Evolutionary conservation across 208 protist species (phyloP).

Genomic region (Strigomonas oncopelti): DNA sequence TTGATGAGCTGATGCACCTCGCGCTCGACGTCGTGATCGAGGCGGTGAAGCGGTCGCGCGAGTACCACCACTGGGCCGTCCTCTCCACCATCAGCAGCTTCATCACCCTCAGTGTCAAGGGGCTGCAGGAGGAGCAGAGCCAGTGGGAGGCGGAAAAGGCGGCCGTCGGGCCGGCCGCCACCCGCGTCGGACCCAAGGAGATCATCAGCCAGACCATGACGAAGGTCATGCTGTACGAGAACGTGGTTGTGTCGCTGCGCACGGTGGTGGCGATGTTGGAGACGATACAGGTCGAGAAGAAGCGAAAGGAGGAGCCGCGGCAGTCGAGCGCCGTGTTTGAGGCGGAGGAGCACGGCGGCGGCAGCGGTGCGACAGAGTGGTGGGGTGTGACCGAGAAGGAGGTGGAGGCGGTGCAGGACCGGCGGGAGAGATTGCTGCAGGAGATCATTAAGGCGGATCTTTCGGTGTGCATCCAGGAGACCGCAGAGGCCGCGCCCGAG

Average conservation of each 20-base stretch:
- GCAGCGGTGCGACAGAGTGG: neutral
- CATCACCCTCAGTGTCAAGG: slow-evolving; percentile 38
- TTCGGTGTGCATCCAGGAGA: slow-evolving; percentile 10
- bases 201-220: neutral
- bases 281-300: slow-evolving; percentile 8
- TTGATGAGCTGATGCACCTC: slow-evolving; percentile 44
- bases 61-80: slow-evolving; percentile 53
- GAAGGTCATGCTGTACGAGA: slow-evolving; percentile 45
- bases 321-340: neutral
- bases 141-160: neutral
- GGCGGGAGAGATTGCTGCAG: slow-evolving; percentile 25
- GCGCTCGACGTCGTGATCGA: slow-evolving; percentile 62
- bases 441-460: slow-evolving; percentile 27
- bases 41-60: slow-evolving; percentile 32
- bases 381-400: neutral
- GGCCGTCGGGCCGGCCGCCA: neutral
- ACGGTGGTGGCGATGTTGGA: slow-evolving; percentile 28
- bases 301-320: neutral
- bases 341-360: neutral
- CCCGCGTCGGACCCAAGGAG: neutral
- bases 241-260: slow-evolving; percentile 43
- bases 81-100: slow-evolving; percentile 41
- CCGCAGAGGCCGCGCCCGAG: slow-evolving; percentile 9
- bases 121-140: neutral
- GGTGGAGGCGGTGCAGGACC: slow-evolving; percentile 10